Base-by-base conservation (phyloP, 306 rosid species). In the Acacia confusa region DNA sequence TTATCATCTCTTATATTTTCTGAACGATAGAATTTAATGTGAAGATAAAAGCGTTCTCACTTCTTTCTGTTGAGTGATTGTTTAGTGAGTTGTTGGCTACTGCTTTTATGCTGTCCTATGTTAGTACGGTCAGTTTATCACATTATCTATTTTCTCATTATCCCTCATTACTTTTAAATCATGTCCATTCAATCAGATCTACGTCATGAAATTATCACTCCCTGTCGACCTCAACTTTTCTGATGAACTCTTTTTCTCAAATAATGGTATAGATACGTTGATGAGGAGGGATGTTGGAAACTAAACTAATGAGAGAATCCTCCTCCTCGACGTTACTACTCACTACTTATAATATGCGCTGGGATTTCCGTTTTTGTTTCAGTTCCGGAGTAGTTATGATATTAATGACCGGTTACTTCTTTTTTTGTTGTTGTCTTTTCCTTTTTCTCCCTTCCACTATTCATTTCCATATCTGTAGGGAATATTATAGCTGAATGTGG, bases 291-390 rank as follows among this genome's bases (percentile, higher is more conserved):
- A n/a, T n/a, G n/a, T n/a, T n/a, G n/a, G n/a, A n/a, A n/a, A n/a
- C n/a, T n/a, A n/a, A n/a, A n/a, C n/a, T n/a, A n/a, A n/a, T n/a
- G n/a, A n/a, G n/a, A n/a, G n/a, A n/a, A n/a, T n/a, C n/a, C n/a
- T n/a, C n/a, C n/a, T n/a, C n/a, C n/a, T n/a, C n/a, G n/a, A n/a
- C n/a, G n/a, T 34, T 81, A 32, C 82, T 84, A 75, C 63, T n/a
- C n/a, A n/a, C 57, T 50, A 20, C 60, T 53, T 58, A 22, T 57
- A 58, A 58, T 16, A 11, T 24, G 65, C 79, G 65, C 68, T 34
- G 50, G 44, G 40, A 84, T 82, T 87, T 82, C 86, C 64, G 22
- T 84, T 47, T 84, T 79, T 82, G 83, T 82, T 75, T 71, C 69
- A 41, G 43, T 76, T 61, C 20, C 28, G 58, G 40, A 24, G 20